Base-by-base conservation (phyloP, 768 basidiomycete species). In the Pulveroboletus sp. region DNA sequence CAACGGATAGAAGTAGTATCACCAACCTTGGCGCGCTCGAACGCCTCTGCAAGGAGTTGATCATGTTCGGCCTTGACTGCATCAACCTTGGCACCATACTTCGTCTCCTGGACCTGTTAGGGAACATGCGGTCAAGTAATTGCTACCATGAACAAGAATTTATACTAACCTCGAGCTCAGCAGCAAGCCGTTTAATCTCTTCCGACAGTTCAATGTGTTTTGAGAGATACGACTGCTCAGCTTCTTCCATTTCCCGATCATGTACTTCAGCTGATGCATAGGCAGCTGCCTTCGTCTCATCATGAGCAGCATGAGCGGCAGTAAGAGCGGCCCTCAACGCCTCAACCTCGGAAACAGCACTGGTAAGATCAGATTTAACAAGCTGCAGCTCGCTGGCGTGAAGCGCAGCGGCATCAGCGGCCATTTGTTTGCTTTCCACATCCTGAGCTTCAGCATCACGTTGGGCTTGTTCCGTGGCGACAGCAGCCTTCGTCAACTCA, bases 1-100 rank as follows among this genome's bases (percentile, higher is more conserved):
- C 17, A 19, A 39, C 6, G 4, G 4, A 17, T 2, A n/a, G 27
- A 19, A 4, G 45, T 20, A 19, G 35, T 23, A n/a, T 31, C 22
- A 64, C 71, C 42, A 55, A 83, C 90, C 80, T 90, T 91, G 16
- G 89, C 88, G 39, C 79, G 81, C 51, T 85, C 79, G 63, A 90
- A 89, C 4, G 83, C 85, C 49, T 87, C 80, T 54, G 82, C 71
- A 16, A 90, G 69, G 36, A 81, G 73, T 43, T 70, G 68, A 13
- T 75, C 73, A 53, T 89, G 84, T 56, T 89, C 85, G 16, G 71
- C 76, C 58, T 83, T 82, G 34, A 88, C 79, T 14, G 61, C 76
- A 12, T 83, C 80, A 22, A 91, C 78, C 65, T 83, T 85, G 8
- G 74, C 73, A 60, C 76, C 72, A 63, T 90, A 90, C 43, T 81